Percentiles rank a stretch among this genome's conserved stretches.
phyloP scores from a whole-genome alignment of 257 asterid species.

The Primulina eburnea region DNA sequence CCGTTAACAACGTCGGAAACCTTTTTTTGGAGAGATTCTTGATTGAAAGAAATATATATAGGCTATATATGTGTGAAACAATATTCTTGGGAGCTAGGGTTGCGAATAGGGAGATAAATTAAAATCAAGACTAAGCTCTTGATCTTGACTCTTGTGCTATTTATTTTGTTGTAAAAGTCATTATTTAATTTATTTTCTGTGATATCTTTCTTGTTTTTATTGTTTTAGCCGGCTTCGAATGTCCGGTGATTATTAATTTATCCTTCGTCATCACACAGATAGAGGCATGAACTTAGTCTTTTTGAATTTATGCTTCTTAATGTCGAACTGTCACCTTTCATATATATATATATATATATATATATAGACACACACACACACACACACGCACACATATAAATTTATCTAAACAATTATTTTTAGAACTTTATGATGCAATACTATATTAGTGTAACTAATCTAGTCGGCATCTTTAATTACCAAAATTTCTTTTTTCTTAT shows the following conservation, averaged over 20 bases:
- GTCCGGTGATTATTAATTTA: not conserved
- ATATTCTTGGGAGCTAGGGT: constrained; percentile 14
- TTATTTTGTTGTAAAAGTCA: constrained; percentile 19
- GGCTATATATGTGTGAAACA: not conserved
- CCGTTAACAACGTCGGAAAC: too few species aligned
- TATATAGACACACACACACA: too few species aligned
- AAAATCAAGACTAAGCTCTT: constrained; percentile 17
- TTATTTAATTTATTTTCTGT: not conserved
- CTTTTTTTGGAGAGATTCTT: not conserved
- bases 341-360: too few species aligned
- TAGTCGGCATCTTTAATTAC: too few species aligned
- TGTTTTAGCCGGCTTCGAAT: constrained; percentile 37
- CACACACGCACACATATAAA: too few species aligned
- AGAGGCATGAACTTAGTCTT: not conserved
- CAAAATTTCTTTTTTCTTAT: too few species aligned
- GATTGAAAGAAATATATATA: not conserved
- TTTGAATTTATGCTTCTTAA: too few species aligned
- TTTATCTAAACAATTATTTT: too few species aligned
- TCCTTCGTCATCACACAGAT: not conserved
- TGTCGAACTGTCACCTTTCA: too few species aligned
- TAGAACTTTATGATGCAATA: too few species aligned
- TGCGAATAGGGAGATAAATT: constrained; percentile 31
- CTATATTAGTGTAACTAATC: too few species aligned
- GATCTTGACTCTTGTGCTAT: constrained; percentile 11
- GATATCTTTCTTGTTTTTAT: constrained; percentile 14